phyloP scores from a whole-genome alignment of 805 yeast species.

The Saccharomyces kudriavzevii region DNA sequence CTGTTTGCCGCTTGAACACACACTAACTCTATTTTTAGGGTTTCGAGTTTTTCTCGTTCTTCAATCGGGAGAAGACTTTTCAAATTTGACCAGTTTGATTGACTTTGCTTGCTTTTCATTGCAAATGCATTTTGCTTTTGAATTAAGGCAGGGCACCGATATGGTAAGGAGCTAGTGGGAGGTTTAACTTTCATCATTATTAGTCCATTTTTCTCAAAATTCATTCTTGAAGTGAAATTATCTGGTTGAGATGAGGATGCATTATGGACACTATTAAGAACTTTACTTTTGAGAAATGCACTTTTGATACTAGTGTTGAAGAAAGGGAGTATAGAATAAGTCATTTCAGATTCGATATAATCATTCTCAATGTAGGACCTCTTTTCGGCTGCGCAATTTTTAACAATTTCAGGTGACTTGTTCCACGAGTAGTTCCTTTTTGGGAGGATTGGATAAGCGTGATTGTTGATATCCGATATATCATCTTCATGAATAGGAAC shows the following conservation, averaged over 20 bases:
- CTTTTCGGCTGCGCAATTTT: background rate
- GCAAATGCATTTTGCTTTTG: constrained; percentile 22
- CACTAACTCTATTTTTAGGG: constrained; percentile 17
- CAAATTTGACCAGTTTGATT: constrained; percentile 22
- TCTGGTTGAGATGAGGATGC: background rate
- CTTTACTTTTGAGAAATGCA: background rate
- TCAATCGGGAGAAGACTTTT: constrained; percentile 14
- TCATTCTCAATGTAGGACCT: background rate
- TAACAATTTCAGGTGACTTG: background rate
- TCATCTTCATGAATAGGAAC: background rate
- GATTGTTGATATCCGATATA: background rate
- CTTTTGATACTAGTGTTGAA: background rate
- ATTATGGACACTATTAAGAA: background rate
- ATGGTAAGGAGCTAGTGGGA: constrained; percentile 29
- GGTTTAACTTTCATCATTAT: constrained; percentile 17
- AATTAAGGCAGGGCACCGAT: constrained; percentile 26
- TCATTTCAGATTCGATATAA: constrained; percentile 1
- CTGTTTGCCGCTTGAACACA: constrained; percentile 18
- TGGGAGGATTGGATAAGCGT: background rate
- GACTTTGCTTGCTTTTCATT: constrained; percentile 18
- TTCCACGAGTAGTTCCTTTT: background rate
- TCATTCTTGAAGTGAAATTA: background rate
- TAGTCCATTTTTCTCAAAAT: constrained; percentile 14
- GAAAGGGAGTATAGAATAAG: background rate
- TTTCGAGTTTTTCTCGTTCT: constrained; percentile 17